A percentile compares a stretch with the other conserved stretches of the same genome.
Evolutionary conservation across 768 basidiomycete genomes (phyloP).

Genomic region (Kwoniella sp.): DNA sequence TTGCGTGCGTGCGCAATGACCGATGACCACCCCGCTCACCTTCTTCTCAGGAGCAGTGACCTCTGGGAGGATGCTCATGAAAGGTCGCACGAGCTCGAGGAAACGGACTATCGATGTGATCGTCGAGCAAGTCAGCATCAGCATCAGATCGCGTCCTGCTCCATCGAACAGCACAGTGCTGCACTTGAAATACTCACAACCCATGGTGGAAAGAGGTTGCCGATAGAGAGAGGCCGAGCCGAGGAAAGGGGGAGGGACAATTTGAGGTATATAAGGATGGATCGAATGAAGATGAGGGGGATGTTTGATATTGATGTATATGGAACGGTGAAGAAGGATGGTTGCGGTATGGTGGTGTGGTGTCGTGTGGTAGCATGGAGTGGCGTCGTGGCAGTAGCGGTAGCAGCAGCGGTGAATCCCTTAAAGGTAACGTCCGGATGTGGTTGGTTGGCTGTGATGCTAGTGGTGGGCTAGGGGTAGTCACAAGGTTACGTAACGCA

Average conservation of each 20-base stretch:
- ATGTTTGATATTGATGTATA: conserved; percentile 1
- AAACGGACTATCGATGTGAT: conserved; percentile 73
- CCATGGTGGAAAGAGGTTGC: conserved; percentile 35
- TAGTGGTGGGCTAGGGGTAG: no score
- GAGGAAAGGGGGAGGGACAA: conserved; percentile 19
- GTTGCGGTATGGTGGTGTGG: conserved; percentile 9
- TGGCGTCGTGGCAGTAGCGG: conserved; percentile 17
- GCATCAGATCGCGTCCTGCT: no score
- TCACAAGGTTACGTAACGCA: not conserved
- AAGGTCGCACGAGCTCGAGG: conserved; percentile 95
- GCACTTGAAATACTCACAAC: no score
- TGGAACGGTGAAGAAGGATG: conserved; percentile 6
- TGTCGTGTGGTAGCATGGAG: conserved; percentile 6
- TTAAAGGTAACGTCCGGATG: not conserved
- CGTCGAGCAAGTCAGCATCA: not conserved
- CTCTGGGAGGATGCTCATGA: conserved; percentile 94
- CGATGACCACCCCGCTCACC: conserved; percentile 58
- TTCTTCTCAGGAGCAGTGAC: conserved; percentile 97
- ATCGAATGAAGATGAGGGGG: conserved; percentile 10
- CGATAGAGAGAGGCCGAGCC: conserved; percentile 13
- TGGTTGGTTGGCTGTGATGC: conserved; percentile 2
- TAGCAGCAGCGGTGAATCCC: no score
- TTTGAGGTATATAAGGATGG: conserved; percentile 13
- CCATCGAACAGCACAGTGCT: not conserved
- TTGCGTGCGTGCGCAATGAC: not conserved